Percentiles rank a stretch among this genome's conserved stretches.
Conservation (phyloP, 352 stramenopile genomes). For the Globisporangium abappressorium region DNA sequence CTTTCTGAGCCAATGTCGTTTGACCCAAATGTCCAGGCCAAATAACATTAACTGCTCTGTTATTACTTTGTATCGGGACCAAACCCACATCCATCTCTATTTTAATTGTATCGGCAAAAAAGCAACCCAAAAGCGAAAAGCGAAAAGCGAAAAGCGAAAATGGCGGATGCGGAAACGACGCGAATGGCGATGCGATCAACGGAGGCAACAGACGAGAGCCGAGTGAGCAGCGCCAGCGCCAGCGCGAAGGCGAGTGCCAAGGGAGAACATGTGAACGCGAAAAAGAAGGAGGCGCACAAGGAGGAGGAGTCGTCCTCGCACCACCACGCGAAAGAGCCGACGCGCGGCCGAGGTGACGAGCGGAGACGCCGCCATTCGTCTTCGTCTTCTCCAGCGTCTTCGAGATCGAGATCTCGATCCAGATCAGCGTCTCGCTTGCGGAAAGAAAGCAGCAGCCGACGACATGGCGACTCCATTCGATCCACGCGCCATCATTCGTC, state of each 20-base stretch:
- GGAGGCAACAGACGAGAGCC: not conserved
- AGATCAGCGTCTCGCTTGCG: constrained; percentile 26
- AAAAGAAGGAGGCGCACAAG: not conserved
- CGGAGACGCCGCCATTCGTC: not conserved
- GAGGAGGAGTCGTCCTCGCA: not conserved
- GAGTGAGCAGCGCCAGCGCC: not conserved
- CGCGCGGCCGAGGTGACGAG: not conserved
- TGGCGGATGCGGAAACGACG: constrained; percentile 8
- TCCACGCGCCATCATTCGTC: constrained; percentile 11
- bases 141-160: not conserved
- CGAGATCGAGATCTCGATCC: constrained; percentile 15
- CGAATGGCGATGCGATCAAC: not conserved
- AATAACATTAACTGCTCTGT: not conserved
- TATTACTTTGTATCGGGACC: not conserved
- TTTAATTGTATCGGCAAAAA: not conserved
- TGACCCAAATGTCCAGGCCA: not conserved
- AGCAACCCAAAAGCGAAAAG: not conserved
- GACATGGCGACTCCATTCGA: constrained; percentile 1
- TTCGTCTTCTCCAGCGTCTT: constrained; percentile 2
- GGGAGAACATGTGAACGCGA: not conserved
- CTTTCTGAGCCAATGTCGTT: too few species aligned
- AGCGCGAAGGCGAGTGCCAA: not conserved
- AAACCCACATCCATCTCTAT: not conserved
- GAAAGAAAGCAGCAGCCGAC: constrained; percentile 1
- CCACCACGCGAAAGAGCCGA: not conserved